A percentile compares a stretch with the other conserved stretches of the same genome.
Evolutionary conservation across 306 rosid genomes (phyloP).

Genomic region (Carpinus viminea): DNA sequence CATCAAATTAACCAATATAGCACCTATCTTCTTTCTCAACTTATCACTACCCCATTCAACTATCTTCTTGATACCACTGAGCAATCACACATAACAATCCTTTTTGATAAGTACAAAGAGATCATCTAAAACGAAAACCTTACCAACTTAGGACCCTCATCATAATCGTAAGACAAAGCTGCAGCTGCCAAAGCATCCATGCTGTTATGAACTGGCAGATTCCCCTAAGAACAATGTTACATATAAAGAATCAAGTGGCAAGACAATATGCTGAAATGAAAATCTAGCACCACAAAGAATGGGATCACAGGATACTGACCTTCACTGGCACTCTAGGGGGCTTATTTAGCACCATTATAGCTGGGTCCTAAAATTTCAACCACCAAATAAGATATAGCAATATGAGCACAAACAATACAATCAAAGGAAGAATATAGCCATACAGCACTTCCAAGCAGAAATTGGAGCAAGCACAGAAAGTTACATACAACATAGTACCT

Average conservation of each 20-base stretch:
- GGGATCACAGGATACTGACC: conserved; percentile 62
- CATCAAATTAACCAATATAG: background rate
- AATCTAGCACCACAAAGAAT: conserved; percentile 13
- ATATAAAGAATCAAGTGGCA: conserved; percentile 25
- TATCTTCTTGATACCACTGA: background rate
- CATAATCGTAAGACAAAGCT: conserved; percentile 79
- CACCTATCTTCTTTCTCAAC: background rate
- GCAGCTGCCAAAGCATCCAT: conserved; percentile 97
- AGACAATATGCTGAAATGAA: conserved; percentile 6
- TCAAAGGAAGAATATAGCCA: conserved; percentile 18
- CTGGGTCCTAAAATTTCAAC: conserved; percentile 64
- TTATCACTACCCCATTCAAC: background rate
- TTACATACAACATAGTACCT: background rate
- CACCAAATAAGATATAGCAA: conserved; percentile 10
- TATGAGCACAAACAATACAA: conserved; percentile 12
- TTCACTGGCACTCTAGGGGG: conserved; percentile 93
- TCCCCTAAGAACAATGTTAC: conserved; percentile 62
- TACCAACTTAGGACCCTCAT: conserved; percentile 92
- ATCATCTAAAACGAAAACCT: conserved; percentile 24
- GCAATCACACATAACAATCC: background rate
- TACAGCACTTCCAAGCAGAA: background rate
- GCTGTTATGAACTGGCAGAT: conserved; percentile 89
- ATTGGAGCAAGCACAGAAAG: background rate
- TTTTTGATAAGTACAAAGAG: background rate
- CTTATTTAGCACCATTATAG: conserved; percentile 81